Evolutionary conservation across 805 yeast genomes (phyloP), one percentile per base, ranked within the genome.

Genomic region (Pichia californica): DNA sequence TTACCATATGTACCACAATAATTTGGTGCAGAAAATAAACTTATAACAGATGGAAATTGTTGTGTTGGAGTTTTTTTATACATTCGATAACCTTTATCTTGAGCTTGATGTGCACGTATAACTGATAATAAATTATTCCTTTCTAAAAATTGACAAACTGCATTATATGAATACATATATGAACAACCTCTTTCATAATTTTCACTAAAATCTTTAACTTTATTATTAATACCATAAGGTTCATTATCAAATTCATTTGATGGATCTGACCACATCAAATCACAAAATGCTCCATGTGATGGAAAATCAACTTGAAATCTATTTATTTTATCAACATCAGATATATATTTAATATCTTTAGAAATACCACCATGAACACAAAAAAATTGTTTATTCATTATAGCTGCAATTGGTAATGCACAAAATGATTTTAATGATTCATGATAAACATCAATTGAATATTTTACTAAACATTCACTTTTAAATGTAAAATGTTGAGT

Each of bases 281-380:
- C 99, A 64, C 97, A 91, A 88, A 88, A 85, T 41, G 91, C 63
- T 0, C 99, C 99, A 48, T 80, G 76, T 2, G 96, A 84, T 7
- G 99, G 98, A 41, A 60, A 58, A 23, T 96, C 96, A 59, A 88
- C 95, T 44, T 83, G 71, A 67, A 89, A 91, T 51, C 99, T 73
- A 63, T 89, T 79, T 31, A 91, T 67, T 30, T 65, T 69, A 26
- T 73, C 71, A 28, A 91, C 65, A 58, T 88, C 96, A 36, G 78
- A 79, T 31, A 87, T 68, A 2, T 81, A 67, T 43, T 71, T 74
- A 50, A 91, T 67, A 42, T 88, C 93, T 5, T 96, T 96, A 9
- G 96, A 86, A 11, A 91, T 70, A 13, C 98, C 98, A 41, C 98
- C 99, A 60, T 91, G 99, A 41, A 88, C 95, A 63, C 98, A 91